Percentiles rank a stretch among this genome's conserved stretches.
These are phyloP conservation scores for Filobasidium floriforme DNA, from an alignment of 768 basidiomycete genomes.

Conservation along the genomic window DNA sequence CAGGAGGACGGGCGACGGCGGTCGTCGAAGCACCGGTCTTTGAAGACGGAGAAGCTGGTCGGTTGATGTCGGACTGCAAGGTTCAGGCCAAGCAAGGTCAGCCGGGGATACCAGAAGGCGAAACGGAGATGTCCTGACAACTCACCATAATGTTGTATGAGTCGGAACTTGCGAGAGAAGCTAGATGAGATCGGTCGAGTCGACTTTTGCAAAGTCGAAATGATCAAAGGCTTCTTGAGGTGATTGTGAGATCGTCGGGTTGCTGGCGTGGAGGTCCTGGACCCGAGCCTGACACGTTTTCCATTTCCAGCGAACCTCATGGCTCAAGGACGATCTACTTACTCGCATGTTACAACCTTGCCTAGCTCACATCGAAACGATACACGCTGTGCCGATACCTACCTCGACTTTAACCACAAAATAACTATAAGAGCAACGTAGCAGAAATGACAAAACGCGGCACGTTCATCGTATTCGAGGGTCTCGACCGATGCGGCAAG, in stretches of 20 bases:
- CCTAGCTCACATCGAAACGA: no score
- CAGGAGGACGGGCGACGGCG: constrained; percentile 40
- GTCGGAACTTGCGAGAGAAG: no score
- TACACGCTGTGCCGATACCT: no score
- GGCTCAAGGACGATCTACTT: neutral
- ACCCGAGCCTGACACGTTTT: neutral
- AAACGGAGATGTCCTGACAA: no score
- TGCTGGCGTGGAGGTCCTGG: neutral
- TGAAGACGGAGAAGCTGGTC: constrained; percentile 38
- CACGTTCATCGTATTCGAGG: constrained; percentile 81
- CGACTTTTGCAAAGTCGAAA: no score
- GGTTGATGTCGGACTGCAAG: constrained; percentile 23
- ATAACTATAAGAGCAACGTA: neutral
- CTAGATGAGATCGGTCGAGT: no score
- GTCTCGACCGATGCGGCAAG: constrained; percentile 92
- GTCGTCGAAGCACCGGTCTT: constrained; percentile 29
- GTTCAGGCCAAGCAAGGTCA: neutral
- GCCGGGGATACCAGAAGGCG: no score
- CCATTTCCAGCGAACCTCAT: neutral
- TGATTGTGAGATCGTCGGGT: no score
- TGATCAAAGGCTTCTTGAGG: no score
- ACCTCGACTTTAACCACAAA: neutral
- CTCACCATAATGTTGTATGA: no score
- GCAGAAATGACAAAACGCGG: constrained; percentile 3
- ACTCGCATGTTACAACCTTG: neutral